phyloP scores from a whole-genome alignment of 139 green algal genomes.

The Edaphochlamys debaryana region DNA sequence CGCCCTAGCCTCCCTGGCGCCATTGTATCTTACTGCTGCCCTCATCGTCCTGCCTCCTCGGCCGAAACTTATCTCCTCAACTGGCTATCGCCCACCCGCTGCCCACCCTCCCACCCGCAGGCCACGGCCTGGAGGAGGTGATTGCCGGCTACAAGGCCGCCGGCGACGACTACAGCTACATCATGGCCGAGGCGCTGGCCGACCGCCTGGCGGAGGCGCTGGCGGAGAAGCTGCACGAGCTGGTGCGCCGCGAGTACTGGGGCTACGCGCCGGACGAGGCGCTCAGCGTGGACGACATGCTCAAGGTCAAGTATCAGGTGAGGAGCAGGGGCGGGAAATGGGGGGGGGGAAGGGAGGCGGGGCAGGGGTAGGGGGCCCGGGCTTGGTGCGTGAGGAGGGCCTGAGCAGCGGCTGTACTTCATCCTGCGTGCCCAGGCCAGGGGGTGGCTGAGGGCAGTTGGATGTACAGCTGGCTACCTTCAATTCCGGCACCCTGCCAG shows the following conservation, averaged over 20 bases:
- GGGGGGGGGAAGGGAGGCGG: neutral
- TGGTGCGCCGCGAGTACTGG: slow-evolving; percentile 92
- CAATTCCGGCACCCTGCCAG: too few species aligned
- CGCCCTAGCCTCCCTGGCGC: too few species aligned
- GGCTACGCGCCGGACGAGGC: slow-evolving; percentile 93
- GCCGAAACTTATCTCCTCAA: too few species aligned
- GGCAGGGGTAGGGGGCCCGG: too few species aligned
- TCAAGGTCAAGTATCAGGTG: slow-evolving; percentile 98
- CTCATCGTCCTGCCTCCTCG: too few species aligned
- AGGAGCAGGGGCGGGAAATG: neutral
- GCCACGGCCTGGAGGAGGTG: slow-evolving; percentile 92
- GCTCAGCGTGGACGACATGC: slow-evolving; percentile 90
- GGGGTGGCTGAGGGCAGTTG: too few species aligned
- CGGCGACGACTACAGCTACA: slow-evolving; percentile 93
- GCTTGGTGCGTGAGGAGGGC: neutral
- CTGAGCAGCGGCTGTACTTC: neutral
- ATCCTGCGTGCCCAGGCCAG: neutral
- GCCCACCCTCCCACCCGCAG: too few species aligned
- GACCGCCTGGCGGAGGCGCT: slow-evolving; percentile 97
- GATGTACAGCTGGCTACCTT: too few species aligned
- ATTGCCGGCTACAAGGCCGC: slow-evolving; percentile 78
- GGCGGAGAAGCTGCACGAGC: slow-evolving; percentile 95
- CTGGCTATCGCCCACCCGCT: too few species aligned
- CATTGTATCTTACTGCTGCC: too few species aligned
- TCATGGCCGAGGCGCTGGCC: slow-evolving; percentile 98